Percentiles rank a stretch among this genome's conserved stretches.
Conservation (phyloP, 805 yeast species). For the Metschnikowia lochheadii region DNA sequence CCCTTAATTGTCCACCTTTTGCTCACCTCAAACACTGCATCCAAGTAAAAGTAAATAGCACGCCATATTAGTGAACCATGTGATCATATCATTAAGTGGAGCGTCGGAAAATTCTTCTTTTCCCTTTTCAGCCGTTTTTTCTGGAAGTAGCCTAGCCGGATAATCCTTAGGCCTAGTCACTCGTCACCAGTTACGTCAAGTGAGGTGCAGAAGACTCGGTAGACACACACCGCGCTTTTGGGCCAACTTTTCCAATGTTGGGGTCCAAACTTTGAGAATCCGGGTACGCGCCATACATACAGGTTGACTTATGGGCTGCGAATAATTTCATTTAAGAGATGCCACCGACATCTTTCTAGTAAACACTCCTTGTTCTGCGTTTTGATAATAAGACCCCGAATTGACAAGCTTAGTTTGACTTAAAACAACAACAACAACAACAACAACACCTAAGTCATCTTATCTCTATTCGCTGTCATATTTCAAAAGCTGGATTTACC, state of each 20-base stretch:
- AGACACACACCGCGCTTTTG: constrained; percentile 15
- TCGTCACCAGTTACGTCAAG: constrained; percentile 15
- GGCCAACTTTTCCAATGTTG: constrained; percentile 20
- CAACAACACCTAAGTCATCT: constrained; percentile 9
- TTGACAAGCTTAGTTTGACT: neutral
- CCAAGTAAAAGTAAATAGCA: too few relatives aligned
- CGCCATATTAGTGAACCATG: too few relatives aligned
- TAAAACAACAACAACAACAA: constrained; percentile 13
- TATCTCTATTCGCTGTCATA: constrained; percentile 1
- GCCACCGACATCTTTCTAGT: constrained; percentile 1
- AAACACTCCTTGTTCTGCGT: constrained; percentile 2
- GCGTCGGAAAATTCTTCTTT: too few relatives aligned
- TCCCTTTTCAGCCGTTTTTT: neutral
- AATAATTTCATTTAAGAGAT: constrained; percentile 13
- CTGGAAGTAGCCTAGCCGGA: neutral
- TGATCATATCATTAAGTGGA: too few relatives aligned
- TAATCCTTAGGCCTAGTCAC: too few relatives aligned
- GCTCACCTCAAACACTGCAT: neutral
- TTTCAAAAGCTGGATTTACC: constrained; percentile 3
- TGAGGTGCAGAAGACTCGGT: constrained; percentile 14
- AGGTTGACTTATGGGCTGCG: constrained; percentile 8
- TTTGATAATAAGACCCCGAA: neutral
- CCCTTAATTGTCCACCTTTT: too few relatives aligned
- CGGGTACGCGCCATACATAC: constrained; percentile 6
- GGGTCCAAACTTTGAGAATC: constrained; percentile 13